Percentiles rank a stretch among this genome's conserved stretches.
Evolutionary conservation across 768 basidiomycete species (phyloP).

Genomic region (Zangia roseola): DNA sequence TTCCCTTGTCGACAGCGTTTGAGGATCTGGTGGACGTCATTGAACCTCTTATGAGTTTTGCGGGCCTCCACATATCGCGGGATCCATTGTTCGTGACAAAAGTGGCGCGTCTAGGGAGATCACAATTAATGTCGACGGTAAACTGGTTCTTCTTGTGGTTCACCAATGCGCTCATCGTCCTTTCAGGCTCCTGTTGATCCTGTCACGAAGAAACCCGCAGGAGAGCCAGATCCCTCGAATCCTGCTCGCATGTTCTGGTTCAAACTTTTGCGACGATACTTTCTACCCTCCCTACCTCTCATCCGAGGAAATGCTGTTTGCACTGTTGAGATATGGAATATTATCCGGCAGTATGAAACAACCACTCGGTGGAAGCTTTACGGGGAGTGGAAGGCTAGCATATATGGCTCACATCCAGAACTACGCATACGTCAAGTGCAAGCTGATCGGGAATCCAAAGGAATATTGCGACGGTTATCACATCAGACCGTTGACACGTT

Average conservation of each 20-base stretch:
- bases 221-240: conserved; percentile 53
- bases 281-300: conserved; percentile 85
- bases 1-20: conserved; percentile 61
- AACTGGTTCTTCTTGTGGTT: conserved; percentile 8
- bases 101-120: conserved; percentile 73
- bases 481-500: conserved; percentile 81
- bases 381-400: conserved; percentile 86
- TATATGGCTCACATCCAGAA: conserved; percentile 75
- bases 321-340: conserved; percentile 90
- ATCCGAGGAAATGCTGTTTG: conserved; percentile 85
- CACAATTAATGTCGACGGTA: conserved; percentile 58
- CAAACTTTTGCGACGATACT: conserved; percentile 69
- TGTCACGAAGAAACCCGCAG: conserved; percentile 57
- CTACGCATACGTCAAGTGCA: conserved; percentile 78
- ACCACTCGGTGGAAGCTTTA: conserved; percentile 87
- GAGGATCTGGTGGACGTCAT: conserved; percentile 76
- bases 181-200: conserved; percentile 51
- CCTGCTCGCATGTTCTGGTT: conserved; percentile 83
- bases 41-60: conserved; percentile 75
- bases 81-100: conserved; percentile 77
- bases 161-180: conserved; percentile 5
- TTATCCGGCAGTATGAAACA: conserved; percentile 77
- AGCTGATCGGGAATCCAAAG: conserved; percentile 85
- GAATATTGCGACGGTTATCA: conserved; percentile 83
- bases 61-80: conserved; percentile 79